Evolutionary conservation across 306 rosid species (phyloP).

Genomic region (Potentilla sterilis): DNA sequence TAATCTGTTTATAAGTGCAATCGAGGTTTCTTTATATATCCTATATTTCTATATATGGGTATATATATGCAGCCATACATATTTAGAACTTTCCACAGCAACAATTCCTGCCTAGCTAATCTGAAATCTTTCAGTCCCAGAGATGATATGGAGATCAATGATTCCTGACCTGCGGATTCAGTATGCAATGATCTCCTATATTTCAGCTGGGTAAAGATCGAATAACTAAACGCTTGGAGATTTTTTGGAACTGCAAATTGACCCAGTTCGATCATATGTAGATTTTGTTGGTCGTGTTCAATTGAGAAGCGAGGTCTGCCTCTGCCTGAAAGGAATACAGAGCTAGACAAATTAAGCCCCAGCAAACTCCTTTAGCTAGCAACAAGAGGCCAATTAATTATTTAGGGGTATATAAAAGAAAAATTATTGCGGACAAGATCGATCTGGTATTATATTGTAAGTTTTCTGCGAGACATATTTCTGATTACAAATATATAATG

Average conservation of each 20-base stretch:
- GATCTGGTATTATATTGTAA: not conserved
- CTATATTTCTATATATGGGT: not conserved
- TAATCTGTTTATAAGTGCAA: not conserved
- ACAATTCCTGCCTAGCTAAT: not conserved
- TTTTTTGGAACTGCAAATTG: not conserved
- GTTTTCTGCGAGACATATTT: not conserved
- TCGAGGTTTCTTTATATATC: not conserved
- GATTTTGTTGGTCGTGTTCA: not conserved
- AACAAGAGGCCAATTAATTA: not conserved
- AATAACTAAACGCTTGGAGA: not conserved
- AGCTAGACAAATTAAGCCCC: not conserved
- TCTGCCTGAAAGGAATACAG: not conserved
- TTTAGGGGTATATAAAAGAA: not conserved
- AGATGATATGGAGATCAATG: not conserved
- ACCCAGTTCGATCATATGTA: not conserved
- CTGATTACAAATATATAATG: not conserved
- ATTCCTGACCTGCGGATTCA: not conserved
- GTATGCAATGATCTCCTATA: not conserved
- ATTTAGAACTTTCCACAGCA: slow-evolving; percentile 2
- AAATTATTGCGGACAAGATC: not conserved
- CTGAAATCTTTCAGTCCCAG: not conserved
- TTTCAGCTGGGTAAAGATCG: not conserved
- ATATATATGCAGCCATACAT: no score
- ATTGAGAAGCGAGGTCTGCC: no score
- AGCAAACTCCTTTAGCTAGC: not conserved